phyloP scores from a whole-genome alignment of 495 filamentous ascomycete species.

The Xylaria flabelliformis region DNA sequence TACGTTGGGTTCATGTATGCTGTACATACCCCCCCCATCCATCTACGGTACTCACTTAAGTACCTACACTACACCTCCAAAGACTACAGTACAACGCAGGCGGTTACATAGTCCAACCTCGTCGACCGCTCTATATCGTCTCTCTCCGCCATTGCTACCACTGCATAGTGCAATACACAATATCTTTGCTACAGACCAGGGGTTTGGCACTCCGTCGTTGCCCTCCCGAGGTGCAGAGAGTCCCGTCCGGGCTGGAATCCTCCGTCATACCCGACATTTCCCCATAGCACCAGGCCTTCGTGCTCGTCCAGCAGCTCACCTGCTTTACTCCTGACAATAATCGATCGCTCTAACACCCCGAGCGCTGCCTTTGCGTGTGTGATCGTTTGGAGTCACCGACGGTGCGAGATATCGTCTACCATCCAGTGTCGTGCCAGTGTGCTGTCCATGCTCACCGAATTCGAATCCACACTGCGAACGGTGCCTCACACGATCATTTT shows the following conservation, averaged over 20 bases:
- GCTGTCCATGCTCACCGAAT: slow-evolving; percentile 16
- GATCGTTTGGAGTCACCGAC: neutral
- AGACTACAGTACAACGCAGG: slow-evolving; percentile 10
- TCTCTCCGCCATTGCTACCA: slow-evolving; percentile 8
- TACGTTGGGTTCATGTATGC: slow-evolving; percentile 10
- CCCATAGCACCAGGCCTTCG: slow-evolving; percentile 12
- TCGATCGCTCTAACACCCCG: slow-evolving; percentile 8
- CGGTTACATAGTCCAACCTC: slow-evolving; percentile 11
- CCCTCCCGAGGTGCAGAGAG: neutral
- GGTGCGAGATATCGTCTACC: neutral
- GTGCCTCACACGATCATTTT: slow-evolving; percentile 22
- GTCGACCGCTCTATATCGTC: slow-evolving; percentile 1
- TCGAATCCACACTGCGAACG: slow-evolving; percentile 28
- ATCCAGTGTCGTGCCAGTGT: slow-evolving; percentile 2
- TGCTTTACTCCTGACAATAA: slow-evolving; percentile 4
- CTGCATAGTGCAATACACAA: neutral
- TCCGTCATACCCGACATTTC: slow-evolving; percentile 26
- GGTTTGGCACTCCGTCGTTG: slow-evolving; percentile 1
- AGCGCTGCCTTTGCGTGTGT: neutral
- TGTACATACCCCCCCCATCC: slow-evolving; percentile 9
- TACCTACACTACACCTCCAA: slow-evolving; percentile 11
- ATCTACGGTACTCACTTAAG: neutral
- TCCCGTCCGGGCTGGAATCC: slow-evolving; percentile 8
- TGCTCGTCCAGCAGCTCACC: neutral
- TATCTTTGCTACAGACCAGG: slow-evolving; percentile 8